Percentiles rank a stretch among this genome's conserved stretches.
Evolutionary conservation across 129 eudicot genomes (phyloP).

Genomic region (Smallanthus sonchifolius): DNA sequence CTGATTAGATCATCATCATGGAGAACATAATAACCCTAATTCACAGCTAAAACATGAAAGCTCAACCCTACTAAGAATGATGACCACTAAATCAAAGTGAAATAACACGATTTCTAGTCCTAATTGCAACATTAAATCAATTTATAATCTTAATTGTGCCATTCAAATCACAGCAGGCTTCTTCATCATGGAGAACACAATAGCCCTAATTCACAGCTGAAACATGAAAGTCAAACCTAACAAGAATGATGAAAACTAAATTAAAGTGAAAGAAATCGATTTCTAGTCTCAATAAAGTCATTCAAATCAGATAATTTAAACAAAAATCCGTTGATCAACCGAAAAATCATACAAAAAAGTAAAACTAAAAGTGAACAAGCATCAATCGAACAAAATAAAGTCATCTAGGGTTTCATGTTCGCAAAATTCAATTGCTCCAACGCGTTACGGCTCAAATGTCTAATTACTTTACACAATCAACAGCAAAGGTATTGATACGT

Average conservation of each 20-base stretch:
- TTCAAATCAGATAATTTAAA: background rate
- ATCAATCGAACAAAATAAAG: background rate
- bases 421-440: background rate
- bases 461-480: background rate
- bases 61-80: background rate
- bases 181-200: background rate
- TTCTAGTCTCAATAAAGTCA: background rate
- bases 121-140: background rate
- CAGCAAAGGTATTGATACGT: background rate
- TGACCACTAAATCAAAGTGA: background rate
- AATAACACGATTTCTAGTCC: background rate
- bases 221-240: background rate
- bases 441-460: background rate
- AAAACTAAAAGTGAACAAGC: background rate
- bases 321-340: background rate
- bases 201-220: background rate
- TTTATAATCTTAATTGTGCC: background rate
- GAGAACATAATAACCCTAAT: background rate
- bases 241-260: background rate
- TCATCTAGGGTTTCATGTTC: conserved; percentile 20
- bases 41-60: background rate
- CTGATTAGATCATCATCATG: no score
- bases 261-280: background rate
- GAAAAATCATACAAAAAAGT: background rate
- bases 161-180: conserved; percentile 29